phyloP scores from a whole-genome alignment of 495 filamentous ascomycete species.

The Paragyromitra xinjiangensis region DNA sequence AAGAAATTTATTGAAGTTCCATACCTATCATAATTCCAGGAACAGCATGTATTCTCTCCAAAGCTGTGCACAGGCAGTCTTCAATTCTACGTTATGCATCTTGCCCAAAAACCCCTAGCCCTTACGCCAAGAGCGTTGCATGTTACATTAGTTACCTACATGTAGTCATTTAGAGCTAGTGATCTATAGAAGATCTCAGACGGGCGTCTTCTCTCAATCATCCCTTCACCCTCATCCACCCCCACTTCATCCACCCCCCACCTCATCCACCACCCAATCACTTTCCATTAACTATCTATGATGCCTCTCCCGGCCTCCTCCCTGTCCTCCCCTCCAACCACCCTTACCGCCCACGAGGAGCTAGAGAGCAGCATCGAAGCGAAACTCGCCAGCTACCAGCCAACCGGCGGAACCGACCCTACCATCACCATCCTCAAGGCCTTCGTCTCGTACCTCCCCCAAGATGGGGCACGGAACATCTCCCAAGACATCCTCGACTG shows the following conservation, averaged over 20 bases:
- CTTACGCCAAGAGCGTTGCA: no score
- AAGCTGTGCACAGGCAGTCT: no score
- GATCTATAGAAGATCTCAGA: neutral
- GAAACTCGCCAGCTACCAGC: conserved; percentile 8
- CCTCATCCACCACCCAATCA: neutral
- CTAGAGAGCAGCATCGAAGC: neutral
- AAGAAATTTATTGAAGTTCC: no score
- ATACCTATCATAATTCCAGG: no score
- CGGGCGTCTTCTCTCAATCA: no score
- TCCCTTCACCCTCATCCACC: no score
- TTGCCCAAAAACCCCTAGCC: no score
- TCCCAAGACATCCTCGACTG: conserved; percentile 9
- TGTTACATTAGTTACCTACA: no score
- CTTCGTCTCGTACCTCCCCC: neutral
- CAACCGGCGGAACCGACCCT: neutral
- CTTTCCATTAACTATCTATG: neutral
- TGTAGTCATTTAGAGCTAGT: no score
- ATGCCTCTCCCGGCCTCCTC: conserved; percentile 2
- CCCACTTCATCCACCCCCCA: neutral
- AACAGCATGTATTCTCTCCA: no score
- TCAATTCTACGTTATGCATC: no score
- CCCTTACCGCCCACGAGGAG: neutral
- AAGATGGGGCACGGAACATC: neutral
- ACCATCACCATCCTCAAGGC: conserved; percentile 1
- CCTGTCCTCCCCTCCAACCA: neutral